Conservation (phyloP, 148 eudicot species). For the Chenopodium formosanum region DNA sequence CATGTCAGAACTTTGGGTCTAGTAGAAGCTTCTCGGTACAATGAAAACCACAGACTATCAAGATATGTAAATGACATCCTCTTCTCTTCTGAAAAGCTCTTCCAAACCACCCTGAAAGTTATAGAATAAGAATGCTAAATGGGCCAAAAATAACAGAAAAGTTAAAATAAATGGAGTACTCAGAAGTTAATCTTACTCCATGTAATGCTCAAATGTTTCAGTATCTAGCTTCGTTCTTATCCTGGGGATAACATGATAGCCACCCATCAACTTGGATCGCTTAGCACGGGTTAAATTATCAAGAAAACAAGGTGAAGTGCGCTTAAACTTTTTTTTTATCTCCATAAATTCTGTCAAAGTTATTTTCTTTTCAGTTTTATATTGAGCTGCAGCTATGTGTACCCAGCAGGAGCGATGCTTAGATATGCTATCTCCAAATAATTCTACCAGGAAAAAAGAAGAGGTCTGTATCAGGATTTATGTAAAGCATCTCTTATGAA, state of each 20-base stretch:
- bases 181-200: conserved; percentile 41
- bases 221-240: conserved; percentile 39
- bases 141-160: neutral
- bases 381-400: conserved; percentile 23
- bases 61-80: conserved; percentile 41
- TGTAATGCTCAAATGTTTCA: conserved; percentile 35
- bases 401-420: conserved; percentile 31
- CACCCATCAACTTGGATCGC: conserved; percentile 27
- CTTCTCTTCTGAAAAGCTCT: conserved; percentile 40
- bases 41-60: conserved; percentile 65
- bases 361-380: conserved; percentile 12
- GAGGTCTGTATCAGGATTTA: neutral
- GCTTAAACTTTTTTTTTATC: conserved; percentile 13
- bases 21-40: conserved; percentile 39
- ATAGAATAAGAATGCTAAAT: neutral
- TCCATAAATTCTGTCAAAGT: conserved; percentile 17
- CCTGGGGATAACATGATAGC: conserved; percentile 3
- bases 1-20: conserved; percentile 55
- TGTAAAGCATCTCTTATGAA: neutral
- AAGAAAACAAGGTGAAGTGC: conserved; percentile 21
- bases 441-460: conserved; percentile 3
- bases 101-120: conserved; percentile 53
- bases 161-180: neutral
- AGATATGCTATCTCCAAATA: conserved; percentile 21
- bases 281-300: conserved; percentile 12